Base-by-base conservation (phyloP, 352 stramenopile genomes). In the Phytopythium mirpurense region DNA sequence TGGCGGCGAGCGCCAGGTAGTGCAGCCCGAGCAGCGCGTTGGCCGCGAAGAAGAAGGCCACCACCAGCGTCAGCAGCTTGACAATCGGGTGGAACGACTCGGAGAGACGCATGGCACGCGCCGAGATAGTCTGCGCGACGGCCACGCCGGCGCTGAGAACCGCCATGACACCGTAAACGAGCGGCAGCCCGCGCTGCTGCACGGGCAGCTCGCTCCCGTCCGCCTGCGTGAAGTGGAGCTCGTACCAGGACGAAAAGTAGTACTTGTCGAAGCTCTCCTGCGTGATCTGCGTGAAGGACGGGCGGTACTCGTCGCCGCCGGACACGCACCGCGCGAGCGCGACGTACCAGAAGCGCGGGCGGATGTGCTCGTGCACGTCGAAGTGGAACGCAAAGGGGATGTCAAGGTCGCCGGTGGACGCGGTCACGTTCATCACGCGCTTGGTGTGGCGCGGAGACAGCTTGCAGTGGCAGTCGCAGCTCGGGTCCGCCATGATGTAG, bases 21-120 rank as follows among this genome's bases (percentile, higher is more conserved):
- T 92, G 77, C 12, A 72, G 5, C 11, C 77, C 80, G 3, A 86
- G 66, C 47, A 88, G 57, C 24, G 55, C 65, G 49, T 90, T 90
- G 41, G 69, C 61, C 42, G 84, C 44, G 47, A 73, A 70, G 62
- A 86, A 86, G 56, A 86, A 82, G 24, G 79, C 38, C 49, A 88
- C 74, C 40, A 88, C 59, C 10, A 82, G 44, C 37, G 77, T 90
- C 37, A 88, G 56, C 46, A 93, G 70, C 57, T 74, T 74, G 63
- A 89, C 72, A 63, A 93, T 88, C 26, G 79, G 75, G 40, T 90
- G 79, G 65, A 90, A 93, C 21, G 76, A 87, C 54, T 93, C 79
- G 14, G 72, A 82, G 42, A 70, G 65, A 18, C 42, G 71, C 54
- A 86, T 65, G 6, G 66, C 56, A 2, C 66, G 67, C 15, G 71